phyloP scores from a whole-genome alignment of 495 filamentous ascomycete species.

The Astrocystis sublimbata region DNA sequence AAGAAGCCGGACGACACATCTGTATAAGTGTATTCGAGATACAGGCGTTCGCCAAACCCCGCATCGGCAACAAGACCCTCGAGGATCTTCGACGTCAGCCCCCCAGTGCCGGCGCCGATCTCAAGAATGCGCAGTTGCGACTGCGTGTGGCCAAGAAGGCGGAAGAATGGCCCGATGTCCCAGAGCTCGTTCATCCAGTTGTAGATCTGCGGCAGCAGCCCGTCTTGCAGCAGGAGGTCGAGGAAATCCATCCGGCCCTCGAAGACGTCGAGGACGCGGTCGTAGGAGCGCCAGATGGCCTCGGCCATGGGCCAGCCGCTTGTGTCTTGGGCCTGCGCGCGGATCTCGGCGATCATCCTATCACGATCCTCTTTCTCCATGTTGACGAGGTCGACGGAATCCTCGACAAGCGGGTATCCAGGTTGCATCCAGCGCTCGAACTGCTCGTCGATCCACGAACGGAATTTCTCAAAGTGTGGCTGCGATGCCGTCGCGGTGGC shows the following conservation, averaged over 20 bases:
- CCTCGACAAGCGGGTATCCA: constrained; percentile 14
- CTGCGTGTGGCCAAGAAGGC: constrained; percentile 1
- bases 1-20: neutral
- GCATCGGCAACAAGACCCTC: neutral
- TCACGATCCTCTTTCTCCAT: too few relatives aligned
- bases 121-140: constrained; percentile 21
- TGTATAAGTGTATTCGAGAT: neutral
- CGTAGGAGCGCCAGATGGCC: constrained; percentile 23
- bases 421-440: constrained; percentile 2
- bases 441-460: constrained; percentile 27
- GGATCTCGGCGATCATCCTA: too few relatives aligned
- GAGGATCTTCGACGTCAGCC: neutral
- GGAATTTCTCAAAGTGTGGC: constrained; percentile 27
- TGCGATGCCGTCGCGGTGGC: neutral
- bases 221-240: constrained; percentile 33
- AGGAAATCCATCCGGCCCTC: too few relatives aligned
- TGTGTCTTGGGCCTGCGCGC: too few relatives aligned
- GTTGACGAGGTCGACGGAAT: too few relatives aligned
- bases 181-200: constrained; percentile 15
- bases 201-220: constrained; percentile 29
- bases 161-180: constrained; percentile 2
- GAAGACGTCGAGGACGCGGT: constrained; percentile 26
- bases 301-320: too few relatives aligned
- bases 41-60: too few relatives aligned
- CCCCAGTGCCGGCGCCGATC: constrained; percentile 41